Base-by-base conservation (phyloP, 2,329 filamentous ascomycete genomes). In the Paecilomyces formosus region DNA sequence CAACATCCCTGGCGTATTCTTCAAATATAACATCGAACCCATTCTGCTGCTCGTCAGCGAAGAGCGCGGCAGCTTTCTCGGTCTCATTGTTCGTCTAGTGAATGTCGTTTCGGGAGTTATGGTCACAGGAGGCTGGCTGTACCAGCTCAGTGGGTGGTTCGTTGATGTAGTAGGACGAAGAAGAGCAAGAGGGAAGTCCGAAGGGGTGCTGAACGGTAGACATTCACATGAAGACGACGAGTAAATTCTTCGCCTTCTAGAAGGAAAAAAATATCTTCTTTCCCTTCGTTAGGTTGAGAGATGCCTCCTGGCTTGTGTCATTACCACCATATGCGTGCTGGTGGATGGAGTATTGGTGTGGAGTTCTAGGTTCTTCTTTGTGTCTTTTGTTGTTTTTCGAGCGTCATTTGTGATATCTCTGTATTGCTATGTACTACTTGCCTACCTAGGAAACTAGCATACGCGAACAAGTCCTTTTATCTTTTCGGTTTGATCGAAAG, bases 11-110 rank as follows among this genome's bases (percentile, higher is more conserved):
- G 94, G 94, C 31, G 86, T 99, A 62, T 99, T 97, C 73, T 90
- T 99, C 83, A 99, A 97, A 79, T 99, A 96, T 77, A 93, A 97
- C 72, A 97, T 99, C 66, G 94, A 99, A 80, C 94, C 94, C 1
- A 92, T 99, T 67, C 79, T 94, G 72, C 80, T 99, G 56, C 87
- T 88, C 28, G 88, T 99, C 50, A 88, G 88, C 61, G 93, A 97
- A 78, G 85, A 86, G 68, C 85, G 92, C 69, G 87, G 88, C 58
- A 82, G 89, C 51, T 79, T 96, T 59, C 76, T 96, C 63, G 80
- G 83, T 24, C 85, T 99, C 66, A 61, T 92, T 52, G 82, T 97
- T 64, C 86, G 93, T 71, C 76, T 97, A 55, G 87, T 97, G 64
- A 99, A 99, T 74, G 88, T 97, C 18, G 81, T 97, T 11, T 90